Percentiles rank a stretch among this genome's conserved stretches.
These are phyloP conservation scores for Boletus eberwhitei DNA, from an alignment of 768 basidiomycete species.

Conservation along the genomic window DNA sequence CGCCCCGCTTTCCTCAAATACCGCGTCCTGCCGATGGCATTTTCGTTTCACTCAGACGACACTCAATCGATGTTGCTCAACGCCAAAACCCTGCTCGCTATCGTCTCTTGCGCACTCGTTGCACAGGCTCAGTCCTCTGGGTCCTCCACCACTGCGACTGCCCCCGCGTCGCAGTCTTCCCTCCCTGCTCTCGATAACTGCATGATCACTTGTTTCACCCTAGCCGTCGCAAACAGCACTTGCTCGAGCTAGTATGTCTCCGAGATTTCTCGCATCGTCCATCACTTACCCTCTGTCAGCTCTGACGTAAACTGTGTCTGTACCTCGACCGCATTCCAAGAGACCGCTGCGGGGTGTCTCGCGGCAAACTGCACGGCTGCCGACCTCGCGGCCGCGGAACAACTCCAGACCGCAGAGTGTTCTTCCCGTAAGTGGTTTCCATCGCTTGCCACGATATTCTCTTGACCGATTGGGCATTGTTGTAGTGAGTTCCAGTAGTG, in stretches of 20 bases:
- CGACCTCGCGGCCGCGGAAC: conserved; percentile 31
- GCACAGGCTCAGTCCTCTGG: conserved; percentile 21
- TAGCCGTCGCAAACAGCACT: background rate
- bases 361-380: conserved; percentile 29
- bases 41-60: background rate
- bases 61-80: conserved; percentile 12
- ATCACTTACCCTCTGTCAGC: conserved; percentile 21
- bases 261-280: background rate
- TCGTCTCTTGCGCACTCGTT: conserved; percentile 15
- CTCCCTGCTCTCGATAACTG: conserved; percentile 3
- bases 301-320: conserved; percentile 41
- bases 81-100: conserved; percentile 19
- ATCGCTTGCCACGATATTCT: too few species aligned
- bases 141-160: background rate
- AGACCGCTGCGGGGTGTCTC: conserved; percentile 33
- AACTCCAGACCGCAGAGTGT: conserved; percentile 35
- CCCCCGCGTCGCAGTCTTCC: conserved; percentile 4
- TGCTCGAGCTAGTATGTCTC: conserved; percentile 19
- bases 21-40: background rate
- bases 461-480: background rate
- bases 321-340: conserved; percentile 37
- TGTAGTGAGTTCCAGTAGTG: background rate
- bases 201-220: conserved; percentile 2
- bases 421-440: conserved; percentile 11
- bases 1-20: conserved; percentile 16